Percentiles rank a stretch among this genome's conserved stretches.
Evolutionary conservation across 495 filamentous ascomycete genomes (phyloP).

Genomic region (Penicillium waksmanii): DNA sequence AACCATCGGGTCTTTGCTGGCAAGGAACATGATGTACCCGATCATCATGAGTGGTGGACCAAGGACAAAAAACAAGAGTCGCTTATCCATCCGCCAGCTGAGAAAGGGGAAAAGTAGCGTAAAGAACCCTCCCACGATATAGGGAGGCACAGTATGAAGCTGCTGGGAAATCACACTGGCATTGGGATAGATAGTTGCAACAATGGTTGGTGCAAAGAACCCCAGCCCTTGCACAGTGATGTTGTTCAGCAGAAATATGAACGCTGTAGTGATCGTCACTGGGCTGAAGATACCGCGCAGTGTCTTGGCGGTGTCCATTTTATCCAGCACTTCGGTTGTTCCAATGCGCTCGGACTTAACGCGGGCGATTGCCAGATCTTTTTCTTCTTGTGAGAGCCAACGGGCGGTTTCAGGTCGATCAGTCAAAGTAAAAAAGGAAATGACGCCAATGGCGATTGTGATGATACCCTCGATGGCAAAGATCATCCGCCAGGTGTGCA

Average conservation of each 20-base stretch:
- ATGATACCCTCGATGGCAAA: conserved; percentile 80
- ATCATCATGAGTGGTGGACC: conserved; percentile 60
- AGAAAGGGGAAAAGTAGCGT: conserved; percentile 63
- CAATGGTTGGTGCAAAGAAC: conserved; percentile 75
- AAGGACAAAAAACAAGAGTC: conserved; percentile 50
- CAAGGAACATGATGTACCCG: conserved; percentile 76
- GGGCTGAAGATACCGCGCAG: conserved; percentile 55
- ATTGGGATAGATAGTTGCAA: conserved; percentile 62
- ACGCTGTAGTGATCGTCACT: conserved; percentile 47
- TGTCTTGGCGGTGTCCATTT: conserved; percentile 47
- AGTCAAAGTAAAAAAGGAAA: conserved; percentile 65
- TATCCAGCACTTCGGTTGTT: conserved; percentile 63
- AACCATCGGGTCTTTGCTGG: conserved; percentile 50
- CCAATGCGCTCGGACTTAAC: conserved; percentile 67
- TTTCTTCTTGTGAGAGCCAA: conserved; percentile 69
- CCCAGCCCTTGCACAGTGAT: conserved; percentile 62
- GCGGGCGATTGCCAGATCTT: conserved; percentile 62
- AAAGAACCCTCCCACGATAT: conserved; percentile 70
- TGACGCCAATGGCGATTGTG: conserved; percentile 59
- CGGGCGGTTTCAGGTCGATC: conserved; percentile 66
- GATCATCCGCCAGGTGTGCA: conserved; percentile 68
- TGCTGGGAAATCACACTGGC: conserved; percentile 60
- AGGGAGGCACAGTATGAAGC: conserved; percentile 73
- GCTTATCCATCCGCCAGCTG: conserved; percentile 60
- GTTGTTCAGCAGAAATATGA: conserved; percentile 59